These are phyloP conservation scores for Curvularia lunata DNA, from an alignment of 2,329 filamentous ascomycete species.

Conservation along the genomic window DNA sequence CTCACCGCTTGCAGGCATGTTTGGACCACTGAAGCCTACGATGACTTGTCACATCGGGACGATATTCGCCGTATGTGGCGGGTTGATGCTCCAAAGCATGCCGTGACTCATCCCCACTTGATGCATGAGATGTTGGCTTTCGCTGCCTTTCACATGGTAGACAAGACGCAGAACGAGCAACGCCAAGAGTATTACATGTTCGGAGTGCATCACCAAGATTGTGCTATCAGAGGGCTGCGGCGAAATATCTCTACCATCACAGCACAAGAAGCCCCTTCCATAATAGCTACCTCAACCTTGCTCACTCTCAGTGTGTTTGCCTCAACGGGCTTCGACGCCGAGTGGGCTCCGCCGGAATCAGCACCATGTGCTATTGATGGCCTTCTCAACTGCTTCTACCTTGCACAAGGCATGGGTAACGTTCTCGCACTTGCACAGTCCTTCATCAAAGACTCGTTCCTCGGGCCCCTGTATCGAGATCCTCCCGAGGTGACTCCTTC, in stretches of 20 bases:
- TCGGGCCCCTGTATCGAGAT: constrained; percentile 32
- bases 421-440: constrained; percentile 34
- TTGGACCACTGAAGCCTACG: constrained; percentile 40
- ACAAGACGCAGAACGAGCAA: constrained; percentile 33
- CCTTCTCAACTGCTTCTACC: constrained; percentile 42
- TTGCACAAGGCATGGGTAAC: constrained; percentile 46
- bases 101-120: constrained; percentile 45
- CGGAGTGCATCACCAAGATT: constrained; percentile 48
- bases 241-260: constrained; percentile 38
- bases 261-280: constrained; percentile 37
- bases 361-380: constrained; percentile 36
- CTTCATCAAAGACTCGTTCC: constrained; percentile 31
- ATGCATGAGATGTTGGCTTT: constrained; percentile 53
- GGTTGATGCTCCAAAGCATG: constrained; percentile 44
- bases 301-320: constrained; percentile 43
- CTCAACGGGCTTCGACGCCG: constrained; percentile 36
- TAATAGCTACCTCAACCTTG: constrained; percentile 42
- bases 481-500: constrained; percentile 28
- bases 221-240: constrained; percentile 43
- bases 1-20: constrained; percentile 38
- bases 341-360: constrained; percentile 11
- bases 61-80: constrained; percentile 45
- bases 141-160: constrained; percentile 49
- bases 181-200: constrained; percentile 39
- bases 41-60: constrained; percentile 31